phyloP scores from a whole-genome alignment of 2,329 filamentous ascomycete species.

The Cercospora canescens region DNA sequence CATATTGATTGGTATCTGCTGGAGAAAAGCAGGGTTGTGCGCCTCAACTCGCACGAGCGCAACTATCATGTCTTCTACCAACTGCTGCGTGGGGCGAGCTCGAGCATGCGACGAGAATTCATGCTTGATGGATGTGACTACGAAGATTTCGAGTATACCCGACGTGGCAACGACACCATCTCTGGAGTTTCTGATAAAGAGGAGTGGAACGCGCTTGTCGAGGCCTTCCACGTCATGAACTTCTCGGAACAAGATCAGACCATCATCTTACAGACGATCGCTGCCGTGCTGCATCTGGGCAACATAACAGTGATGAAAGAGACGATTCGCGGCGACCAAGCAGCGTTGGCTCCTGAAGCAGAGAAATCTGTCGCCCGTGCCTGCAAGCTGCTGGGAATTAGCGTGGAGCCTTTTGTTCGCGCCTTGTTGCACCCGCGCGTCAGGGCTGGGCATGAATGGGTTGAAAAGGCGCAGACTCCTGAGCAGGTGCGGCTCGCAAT shows the following conservation, averaged over 20 bases:
- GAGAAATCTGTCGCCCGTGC: constrained; percentile 74
- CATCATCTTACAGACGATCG: constrained; percentile 81
- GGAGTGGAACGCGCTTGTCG: constrained; percentile 87
- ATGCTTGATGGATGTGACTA: constrained; percentile 73
- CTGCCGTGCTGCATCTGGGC: constrained; percentile 88
- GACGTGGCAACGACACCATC: constrained; percentile 88
- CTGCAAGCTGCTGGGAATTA: constrained; percentile 81
- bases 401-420: constrained; percentile 80
- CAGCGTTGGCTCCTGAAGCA: constrained; percentile 74
- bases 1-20: constrained; percentile 99
- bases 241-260: constrained; percentile 83
- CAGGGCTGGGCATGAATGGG: constrained; percentile 95
- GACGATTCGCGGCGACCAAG: constrained; percentile 87
- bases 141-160: constrained; percentile 88
- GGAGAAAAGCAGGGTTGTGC: constrained; percentile 96
- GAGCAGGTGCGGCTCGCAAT: constrained; percentile 90
- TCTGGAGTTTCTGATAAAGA: constrained; percentile 84
- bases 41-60: constrained; percentile 80
- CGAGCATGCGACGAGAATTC: constrained; percentile 71
- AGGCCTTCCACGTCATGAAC: constrained; percentile 93
- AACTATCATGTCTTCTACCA: constrained; percentile 99
- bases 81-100: constrained; percentile 79
- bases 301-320: constrained; percentile 90
- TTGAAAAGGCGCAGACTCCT: constrained; percentile 96
- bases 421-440: constrained; percentile 89